Conservation (phyloP, 2,329 filamentous ascomycete genomes). For the Parafenestella ontariensis region DNA sequence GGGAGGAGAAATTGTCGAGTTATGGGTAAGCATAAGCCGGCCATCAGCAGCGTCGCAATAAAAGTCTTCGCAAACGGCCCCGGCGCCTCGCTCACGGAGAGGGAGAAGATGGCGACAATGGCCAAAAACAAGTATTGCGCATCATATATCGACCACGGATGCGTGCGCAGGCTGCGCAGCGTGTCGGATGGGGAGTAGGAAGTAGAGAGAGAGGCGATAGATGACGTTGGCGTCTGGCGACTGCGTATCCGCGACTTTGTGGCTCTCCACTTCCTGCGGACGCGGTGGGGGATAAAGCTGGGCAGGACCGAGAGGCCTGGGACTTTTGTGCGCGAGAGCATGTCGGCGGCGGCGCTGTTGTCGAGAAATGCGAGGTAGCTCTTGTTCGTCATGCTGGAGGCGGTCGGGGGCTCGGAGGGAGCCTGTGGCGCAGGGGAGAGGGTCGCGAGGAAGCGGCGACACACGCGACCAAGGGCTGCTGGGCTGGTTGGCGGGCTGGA, state of each 20-base stretch:
- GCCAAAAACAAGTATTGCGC: conserved; percentile 81
- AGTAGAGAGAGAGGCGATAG: conserved; percentile 77
- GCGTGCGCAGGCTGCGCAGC: conserved; percentile 74
- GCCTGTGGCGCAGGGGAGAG: conserved; percentile 13
- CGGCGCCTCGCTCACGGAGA: conserved; percentile 79
- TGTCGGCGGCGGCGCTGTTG: conserved; percentile 35
- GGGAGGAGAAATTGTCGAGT: conserved; percentile 92
- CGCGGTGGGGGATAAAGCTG: conserved; percentile 66
- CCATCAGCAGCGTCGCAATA: conserved; percentile 70
- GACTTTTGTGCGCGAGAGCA: conserved; percentile 53
- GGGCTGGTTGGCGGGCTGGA: conserved; percentile 6
- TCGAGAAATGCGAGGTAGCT: conserved; percentile 46
- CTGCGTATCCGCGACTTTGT: conserved; percentile 70
- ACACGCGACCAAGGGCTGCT: conserved; percentile 32
- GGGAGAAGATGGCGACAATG: conserved; percentile 78
- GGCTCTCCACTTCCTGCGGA: conserved; percentile 69
- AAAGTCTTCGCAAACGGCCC: conserved; percentile 80
- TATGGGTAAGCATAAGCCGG: conserved; percentile 78
- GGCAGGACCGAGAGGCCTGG: conserved; percentile 59
- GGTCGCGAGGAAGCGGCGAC: conserved; percentile 19
- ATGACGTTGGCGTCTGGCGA: conserved; percentile 71
- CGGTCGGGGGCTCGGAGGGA: conserved; percentile 8
- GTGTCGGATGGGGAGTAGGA: conserved; percentile 84
- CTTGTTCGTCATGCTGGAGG: conserved; percentile 40
- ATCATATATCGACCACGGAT: conserved; percentile 83